Evolutionary conservation across 305 asterid genomes (phyloP), one percentile per base, ranked within the genome.

Genomic region (Withania somnifera): DNA sequence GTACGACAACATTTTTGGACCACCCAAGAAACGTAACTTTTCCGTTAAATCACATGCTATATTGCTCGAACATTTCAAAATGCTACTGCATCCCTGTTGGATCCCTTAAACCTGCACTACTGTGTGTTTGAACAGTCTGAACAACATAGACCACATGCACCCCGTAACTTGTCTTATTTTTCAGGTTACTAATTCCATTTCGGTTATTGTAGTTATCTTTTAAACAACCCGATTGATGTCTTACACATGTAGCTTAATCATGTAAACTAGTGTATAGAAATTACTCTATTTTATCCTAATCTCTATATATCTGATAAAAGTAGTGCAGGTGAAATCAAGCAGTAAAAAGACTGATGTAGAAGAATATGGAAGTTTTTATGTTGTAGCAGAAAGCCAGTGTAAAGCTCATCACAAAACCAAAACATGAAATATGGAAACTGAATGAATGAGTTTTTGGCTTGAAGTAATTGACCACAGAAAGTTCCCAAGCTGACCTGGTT

Each of bases 291-390:
- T 47, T 24, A 19, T 30, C 9, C 77, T 56, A 28, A 60, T 83
- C 84, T 83, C 85, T 68, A 77, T 56, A 40, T 80, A 54, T 82
- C 79, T 60, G 34, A 83, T 84, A 28, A 61, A 83, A 91, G 93
- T 84, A 85, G 90, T 73, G 90, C 93, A 91, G 94, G 94, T 89
- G 94, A 87, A 81, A 86, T 28, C 45, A 75, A 75, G 63, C 80
- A 75, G 80, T 75, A 51, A 50, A 36, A 68, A 66, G 79, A 47
- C 79, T 10, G 61, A 28, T 50, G 63, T 26, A 17, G 63, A 1
- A 8, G 61, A 73, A 73, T 3, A 24, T 73, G 79, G 6, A 47
- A 73, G 24, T 47, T 22, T 45, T 7, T 73, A 32, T 73, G 42
- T 26, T 75, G 22, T 47, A 73, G 79, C 79, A 71, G 34, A 30